Conservation (phyloP, 345 rosid species). For the Rhodamnia rubescens region DNA sequence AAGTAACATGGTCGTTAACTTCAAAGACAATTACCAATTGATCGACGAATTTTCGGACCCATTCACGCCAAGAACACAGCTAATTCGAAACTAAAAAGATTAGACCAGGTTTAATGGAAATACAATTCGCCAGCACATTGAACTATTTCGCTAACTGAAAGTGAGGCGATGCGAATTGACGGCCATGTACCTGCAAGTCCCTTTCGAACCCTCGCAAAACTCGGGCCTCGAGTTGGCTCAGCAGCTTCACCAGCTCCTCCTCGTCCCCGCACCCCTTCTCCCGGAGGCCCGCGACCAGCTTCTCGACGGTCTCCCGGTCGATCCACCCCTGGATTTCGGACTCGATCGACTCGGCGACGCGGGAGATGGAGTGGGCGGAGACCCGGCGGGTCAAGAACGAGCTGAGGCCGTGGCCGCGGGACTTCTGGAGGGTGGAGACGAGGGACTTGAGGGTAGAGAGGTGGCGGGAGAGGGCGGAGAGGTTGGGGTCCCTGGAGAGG, state of each 20-base stretch:
- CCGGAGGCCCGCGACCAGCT: slow-evolving; percentile 15
- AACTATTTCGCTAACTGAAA: background rate
- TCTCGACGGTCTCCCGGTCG: slow-evolving; percentile 52
- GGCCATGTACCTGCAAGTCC: slow-evolving; percentile 4
- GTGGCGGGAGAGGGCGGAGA: slow-evolving; percentile 33
- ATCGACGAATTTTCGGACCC: background rate
- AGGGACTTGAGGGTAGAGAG: slow-evolving; percentile 36
- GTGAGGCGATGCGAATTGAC: background rate
- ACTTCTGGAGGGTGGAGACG: slow-evolving; percentile 17
- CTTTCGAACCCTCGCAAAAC: slow-evolving; percentile 36
- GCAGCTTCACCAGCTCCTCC: slow-evolving; percentile 25
- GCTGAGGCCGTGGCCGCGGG: slow-evolving; percentile 25
- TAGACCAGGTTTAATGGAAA: background rate
- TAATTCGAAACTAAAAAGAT: background rate
- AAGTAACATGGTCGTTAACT: background rate
- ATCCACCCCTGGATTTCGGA: slow-evolving; percentile 66
- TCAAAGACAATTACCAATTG: background rate
- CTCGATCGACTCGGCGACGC: slow-evolving; percentile 54
- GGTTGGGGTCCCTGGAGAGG: slow-evolving; percentile 43
- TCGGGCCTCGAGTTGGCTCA: slow-evolving; percentile 37
- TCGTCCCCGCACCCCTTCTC: slow-evolving; percentile 7
- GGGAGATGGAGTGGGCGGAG: slow-evolving; percentile 48
- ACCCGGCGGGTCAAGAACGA: slow-evolving; percentile 45
- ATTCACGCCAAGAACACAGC: background rate
- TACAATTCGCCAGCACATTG: too few species aligned